Conservation (phyloP, 2,329 filamentous ascomycete species). For the Aspergillus puulaauensis region DNA sequence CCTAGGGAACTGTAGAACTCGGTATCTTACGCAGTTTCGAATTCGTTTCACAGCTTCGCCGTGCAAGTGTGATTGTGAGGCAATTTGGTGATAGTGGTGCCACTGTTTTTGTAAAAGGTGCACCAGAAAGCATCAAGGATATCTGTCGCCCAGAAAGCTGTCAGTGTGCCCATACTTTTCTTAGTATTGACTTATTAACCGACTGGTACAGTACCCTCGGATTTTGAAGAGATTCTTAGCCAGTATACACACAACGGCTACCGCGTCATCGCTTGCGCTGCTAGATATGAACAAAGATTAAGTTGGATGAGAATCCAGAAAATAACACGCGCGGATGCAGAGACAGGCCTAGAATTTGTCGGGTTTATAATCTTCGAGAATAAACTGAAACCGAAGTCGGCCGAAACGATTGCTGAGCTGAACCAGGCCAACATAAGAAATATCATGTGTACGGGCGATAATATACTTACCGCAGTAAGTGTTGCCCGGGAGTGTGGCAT, state of each 20-base stretch:
- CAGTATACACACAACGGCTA: constrained; percentile 96
- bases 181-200: constrained; percentile 23
- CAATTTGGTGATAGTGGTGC: constrained; percentile 82
- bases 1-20: constrained; percentile 66
- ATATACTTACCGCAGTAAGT: constrained; percentile 94
- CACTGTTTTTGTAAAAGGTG: constrained; percentile 91
- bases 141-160: constrained; percentile 83
- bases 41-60: constrained; percentile 87
- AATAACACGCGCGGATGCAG: constrained; percentile 82
- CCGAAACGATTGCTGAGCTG: constrained; percentile 78
- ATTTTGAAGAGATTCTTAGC: constrained; percentile 85
- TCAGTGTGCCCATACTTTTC: constrained; percentile 44
- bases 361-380: constrained; percentile 99
- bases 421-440: constrained; percentile 78
- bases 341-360: constrained; percentile 79
- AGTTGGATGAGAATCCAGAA: constrained; percentile 95
- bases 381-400: constrained; percentile 87
- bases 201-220: constrained; percentile 63
- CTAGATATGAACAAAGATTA: constrained; percentile 80
- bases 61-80: constrained; percentile 89
- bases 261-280: constrained; percentile 92
- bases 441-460: constrained; percentile 97
- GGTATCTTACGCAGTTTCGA: constrained; percentile 91
- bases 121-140: constrained; percentile 92
- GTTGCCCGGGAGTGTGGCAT: constrained; percentile 88